A percentile compares a stretch with the other conserved stretches of the same genome.
Conservation (phyloP, 257 asterid genomes). For the Solanum etuberosum region DNA sequence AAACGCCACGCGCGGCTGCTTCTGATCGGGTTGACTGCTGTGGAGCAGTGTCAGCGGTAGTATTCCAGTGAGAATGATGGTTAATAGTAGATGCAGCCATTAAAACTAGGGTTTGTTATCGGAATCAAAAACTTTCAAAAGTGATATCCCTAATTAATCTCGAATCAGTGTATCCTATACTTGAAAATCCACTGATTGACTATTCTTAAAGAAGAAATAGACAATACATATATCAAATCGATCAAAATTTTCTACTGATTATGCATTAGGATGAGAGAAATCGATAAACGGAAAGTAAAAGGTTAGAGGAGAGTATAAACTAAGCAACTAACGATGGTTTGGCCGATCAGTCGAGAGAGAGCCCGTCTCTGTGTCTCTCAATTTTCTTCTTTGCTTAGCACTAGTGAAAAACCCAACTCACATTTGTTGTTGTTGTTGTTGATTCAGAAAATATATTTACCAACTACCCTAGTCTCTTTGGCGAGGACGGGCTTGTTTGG, state of each 20-base stretch:
- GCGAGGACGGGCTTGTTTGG: not conserved
- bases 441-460: not conserved
- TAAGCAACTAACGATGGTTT: not conserved
- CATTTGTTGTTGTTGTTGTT: not conserved
- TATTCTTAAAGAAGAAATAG: too few species aligned
- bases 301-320: not conserved
- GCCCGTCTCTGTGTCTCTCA: not conserved
- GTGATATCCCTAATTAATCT: not conserved
- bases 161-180: not conserved
- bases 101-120: not conserved
- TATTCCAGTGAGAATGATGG: not conserved
- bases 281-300: not conserved
- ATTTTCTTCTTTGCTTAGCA: not conserved
- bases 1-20: not conserved
- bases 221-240: not conserved
- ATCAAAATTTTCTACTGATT: not conserved
- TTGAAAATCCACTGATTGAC: not conserved
- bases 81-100: not conserved
- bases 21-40: not conserved
- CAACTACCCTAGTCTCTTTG: not conserved
- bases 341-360: not conserved
- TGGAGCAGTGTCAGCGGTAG: not conserved
- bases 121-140: not conserved
- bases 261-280: not conserved
- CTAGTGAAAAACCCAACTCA: not conserved